Evolutionary conservation across 192 early-diverging fungal genomes (phyloP), one percentile per base, ranked within the genome.

Genomic region (Mortierella hygrophila): DNA sequence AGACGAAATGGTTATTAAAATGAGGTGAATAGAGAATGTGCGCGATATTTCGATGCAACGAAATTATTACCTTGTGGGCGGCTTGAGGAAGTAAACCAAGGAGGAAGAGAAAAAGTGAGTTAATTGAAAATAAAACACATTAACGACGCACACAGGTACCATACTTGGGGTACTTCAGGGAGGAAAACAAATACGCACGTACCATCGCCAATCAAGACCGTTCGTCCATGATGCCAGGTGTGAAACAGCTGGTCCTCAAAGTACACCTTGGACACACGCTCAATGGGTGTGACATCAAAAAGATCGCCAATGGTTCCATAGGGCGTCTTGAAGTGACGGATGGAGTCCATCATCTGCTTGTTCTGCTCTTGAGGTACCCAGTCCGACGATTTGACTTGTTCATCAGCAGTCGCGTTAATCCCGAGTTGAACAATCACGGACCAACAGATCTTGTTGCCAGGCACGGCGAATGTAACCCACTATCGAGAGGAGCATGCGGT

Each of bases 271-370:
- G 73, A 75, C 26, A 75, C 54, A 13, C 29, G 26, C 20, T 70
- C 69, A 29, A 37, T 54, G 16, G 77, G 77, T 20, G 77, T 78
- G 20, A 29, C 47, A 32, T 78, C 49, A 41, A 78, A 71, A 46
- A 78, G 35, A 16, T 70, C 68, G 4, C 77, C 77, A n/a, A 70
- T 21, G 37, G 52, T 74, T 8, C 80, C 72, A 29, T 32, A 69
- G 11, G 79, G 72, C 8, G 70, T 54, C 65, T 65, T 44, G 47
- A 74, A 80, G 44, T 80, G 29, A 6, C 29, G 40, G 9, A 74
- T 60, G 1, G 49, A 55, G 11, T 75, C 49, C 46, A 80, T 75
- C 72, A 80, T 49, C 2, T 8, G 20, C 32, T 68, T 46, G 63
- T 68, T 80, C 16, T 8, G 60, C 32, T 57, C 44, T 11, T 44